Base-by-base conservation (phyloP, 768 basidiomycete species). In the Pleurotus platypus region DNA sequence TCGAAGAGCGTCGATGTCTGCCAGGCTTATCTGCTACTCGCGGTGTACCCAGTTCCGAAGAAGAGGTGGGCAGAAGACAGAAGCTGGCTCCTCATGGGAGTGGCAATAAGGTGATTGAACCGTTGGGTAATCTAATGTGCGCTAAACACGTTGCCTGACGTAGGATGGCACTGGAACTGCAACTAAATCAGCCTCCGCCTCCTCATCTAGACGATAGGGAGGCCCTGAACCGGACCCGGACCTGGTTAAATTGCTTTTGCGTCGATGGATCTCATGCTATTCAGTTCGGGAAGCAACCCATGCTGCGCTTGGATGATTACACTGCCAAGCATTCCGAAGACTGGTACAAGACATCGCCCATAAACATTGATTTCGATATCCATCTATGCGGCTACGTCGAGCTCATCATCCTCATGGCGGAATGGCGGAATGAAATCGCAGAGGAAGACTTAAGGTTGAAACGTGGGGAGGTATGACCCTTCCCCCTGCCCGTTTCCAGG, bases 181-280 rank as follows among this genome's bases (percentile, higher is more conserved):
- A 84, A 56, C 69, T 91, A 5, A 79, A 89, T 65, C 78, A 85
- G 49, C 77, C 80, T 11, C 73, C 80, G 3, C 74, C 78, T 2
- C 65, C 71, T 5, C 66, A 69, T 20, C 81, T 81, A n/a, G 74
- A 77, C 48, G 82, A 83, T 62, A 78, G 86, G 27, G 87, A 90
- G 74, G 75, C 77, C 20, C 73, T 87, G 39, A 91, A 92, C 63
- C 78, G 88, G 40, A 83, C 82, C 24, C 76, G 90, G 58, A 86
- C 85, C 22, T 91, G 89, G 88, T 72, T 90, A 55, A 84, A 84
- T 64, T 90, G 86, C 66, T 89, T 83, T 66, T 85, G 86, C 60
- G 80, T 87, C 55, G 90, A 92, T 64, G 83, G 84, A 5, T 88
- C 86, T 35, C 78, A 86, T 63, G 83, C 86, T n/a, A 84, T 85